A percentile compares a stretch with the other conserved stretches of the same genome.
phyloP scores from a whole-genome alignment of 441 rosid species.

The Codiaeum variegatum region DNA sequence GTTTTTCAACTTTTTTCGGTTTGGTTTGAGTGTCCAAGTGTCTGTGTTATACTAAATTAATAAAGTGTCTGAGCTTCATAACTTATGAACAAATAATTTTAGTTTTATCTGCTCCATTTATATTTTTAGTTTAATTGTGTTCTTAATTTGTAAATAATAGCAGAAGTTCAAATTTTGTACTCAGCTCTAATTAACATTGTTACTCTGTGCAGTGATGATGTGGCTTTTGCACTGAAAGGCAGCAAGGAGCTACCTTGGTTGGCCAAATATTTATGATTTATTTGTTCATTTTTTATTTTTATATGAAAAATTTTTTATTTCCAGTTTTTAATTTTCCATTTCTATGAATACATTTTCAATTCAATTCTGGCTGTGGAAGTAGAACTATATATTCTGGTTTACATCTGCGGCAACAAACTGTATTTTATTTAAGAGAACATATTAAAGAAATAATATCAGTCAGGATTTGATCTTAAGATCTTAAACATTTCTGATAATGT shows the following conservation, averaged over 20 bases:
- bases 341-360: background rate
- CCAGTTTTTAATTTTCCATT: constrained; percentile 5
- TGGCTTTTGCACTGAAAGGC: constrained; percentile 83
- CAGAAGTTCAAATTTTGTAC: background rate
- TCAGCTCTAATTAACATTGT: background rate
- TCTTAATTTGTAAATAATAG: background rate
- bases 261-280: constrained; percentile 64
- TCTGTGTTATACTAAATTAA: too few species aligned
- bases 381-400: background rate
- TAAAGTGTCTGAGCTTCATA: too few species aligned
- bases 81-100: too few species aligned
- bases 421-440: constrained; percentile 7
- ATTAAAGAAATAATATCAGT: background rate
- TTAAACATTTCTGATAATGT: too few species aligned
- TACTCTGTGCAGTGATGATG: constrained; percentile 63
- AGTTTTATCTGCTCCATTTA: background rate
- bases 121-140: background rate
- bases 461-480: too few species aligned
- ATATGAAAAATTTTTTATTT: constrained; percentile 28
- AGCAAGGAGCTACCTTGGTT: constrained; percentile 79
- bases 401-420: constrained; percentile 14
- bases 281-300: constrained; percentile 16
- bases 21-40: too few species aligned
- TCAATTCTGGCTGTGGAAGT: background rate
- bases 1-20: too few species aligned